These are phyloP conservation scores for Guillardia theta DNA, from an alignment of 78 protist genomes.

Conservation along the genomic window DNA sequence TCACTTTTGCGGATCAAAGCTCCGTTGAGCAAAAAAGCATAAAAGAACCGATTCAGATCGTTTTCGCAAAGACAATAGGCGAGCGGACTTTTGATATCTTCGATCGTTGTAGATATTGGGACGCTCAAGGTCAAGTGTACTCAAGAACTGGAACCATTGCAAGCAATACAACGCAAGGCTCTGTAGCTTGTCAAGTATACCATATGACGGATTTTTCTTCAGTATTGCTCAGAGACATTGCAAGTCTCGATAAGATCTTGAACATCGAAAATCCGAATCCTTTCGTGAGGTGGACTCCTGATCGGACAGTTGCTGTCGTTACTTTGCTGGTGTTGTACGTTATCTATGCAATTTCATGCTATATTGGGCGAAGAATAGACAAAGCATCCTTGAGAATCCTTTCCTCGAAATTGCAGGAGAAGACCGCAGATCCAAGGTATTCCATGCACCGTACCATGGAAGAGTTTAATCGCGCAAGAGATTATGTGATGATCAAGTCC, in stretches of 20 bases:
- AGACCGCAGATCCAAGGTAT: too few relatives aligned
- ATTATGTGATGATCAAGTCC: slow-evolving; percentile 10
- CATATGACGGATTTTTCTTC: background rate
- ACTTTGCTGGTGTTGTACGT: background rate
- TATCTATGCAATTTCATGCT: background rate
- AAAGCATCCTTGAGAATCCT: background rate
- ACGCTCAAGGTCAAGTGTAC: background rate
- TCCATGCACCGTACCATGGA: background rate
- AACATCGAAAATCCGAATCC: background rate
- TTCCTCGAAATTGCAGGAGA: background rate
- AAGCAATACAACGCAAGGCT: background rate
- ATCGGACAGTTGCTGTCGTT: background rate
- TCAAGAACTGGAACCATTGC: background rate
- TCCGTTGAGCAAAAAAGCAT: background rate
- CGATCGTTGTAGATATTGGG: background rate
- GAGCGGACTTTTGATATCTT: background rate
- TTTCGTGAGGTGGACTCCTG: background rate
- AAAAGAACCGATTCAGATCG: background rate
- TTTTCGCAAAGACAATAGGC: too few relatives aligned
- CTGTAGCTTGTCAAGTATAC: background rate
- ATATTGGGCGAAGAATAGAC: background rate
- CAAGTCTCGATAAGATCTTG: background rate
- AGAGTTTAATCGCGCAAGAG: background rate
- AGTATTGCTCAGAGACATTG: background rate
- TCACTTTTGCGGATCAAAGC: background rate